Evolutionary conservation across 148 eudicot genomes (phyloP).

Genomic region (Cornus florida): DNA sequence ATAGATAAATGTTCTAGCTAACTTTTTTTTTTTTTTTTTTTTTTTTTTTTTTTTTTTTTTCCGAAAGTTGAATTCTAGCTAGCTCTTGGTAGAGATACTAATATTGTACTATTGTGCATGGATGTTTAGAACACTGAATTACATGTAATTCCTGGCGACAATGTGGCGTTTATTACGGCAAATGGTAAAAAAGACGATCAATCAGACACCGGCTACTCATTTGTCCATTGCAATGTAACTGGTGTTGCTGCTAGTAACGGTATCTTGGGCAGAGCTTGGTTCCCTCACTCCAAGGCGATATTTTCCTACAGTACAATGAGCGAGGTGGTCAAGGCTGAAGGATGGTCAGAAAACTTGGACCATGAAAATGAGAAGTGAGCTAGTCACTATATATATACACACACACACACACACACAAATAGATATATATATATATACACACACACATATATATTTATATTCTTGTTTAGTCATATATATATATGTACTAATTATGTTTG

Average conservation of each 20-base stretch:
- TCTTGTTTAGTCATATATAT: too few relatives aligned
- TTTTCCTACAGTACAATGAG: slow-evolving; percentile 36
- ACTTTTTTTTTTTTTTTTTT: too few relatives aligned
- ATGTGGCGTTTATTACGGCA: slow-evolving; percentile 28
- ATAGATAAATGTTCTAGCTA: too few relatives aligned
- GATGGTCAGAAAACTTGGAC: slow-evolving; percentile 34
- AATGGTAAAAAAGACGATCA: slow-evolving; percentile 36
- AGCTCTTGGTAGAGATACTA: too few relatives aligned
- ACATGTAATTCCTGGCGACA: slow-evolving; percentile 28
- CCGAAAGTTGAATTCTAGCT: too few relatives aligned
- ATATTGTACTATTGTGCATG: too few relatives aligned
- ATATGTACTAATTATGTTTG: too few relatives aligned
- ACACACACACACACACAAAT: too few relatives aligned
- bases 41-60: too few relatives aligned
- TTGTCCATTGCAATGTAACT: slow-evolving; percentile 45
- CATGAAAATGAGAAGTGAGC: background rate
- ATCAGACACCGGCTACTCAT: slow-evolving; percentile 29
- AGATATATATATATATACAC: too few relatives aligned
- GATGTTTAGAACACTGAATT: slow-evolving; percentile 30
- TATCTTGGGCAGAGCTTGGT: slow-evolving; percentile 51
- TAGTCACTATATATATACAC: too few relatives aligned
- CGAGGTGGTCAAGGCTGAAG: slow-evolving; percentile 35
- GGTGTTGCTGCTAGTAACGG: slow-evolving; percentile 32
- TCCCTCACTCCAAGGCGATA: slow-evolving; percentile 25
- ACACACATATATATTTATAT: too few relatives aligned